phyloP scores from a whole-genome alignment of 257 asterid species.

The Penstemon newberryi region DNA sequence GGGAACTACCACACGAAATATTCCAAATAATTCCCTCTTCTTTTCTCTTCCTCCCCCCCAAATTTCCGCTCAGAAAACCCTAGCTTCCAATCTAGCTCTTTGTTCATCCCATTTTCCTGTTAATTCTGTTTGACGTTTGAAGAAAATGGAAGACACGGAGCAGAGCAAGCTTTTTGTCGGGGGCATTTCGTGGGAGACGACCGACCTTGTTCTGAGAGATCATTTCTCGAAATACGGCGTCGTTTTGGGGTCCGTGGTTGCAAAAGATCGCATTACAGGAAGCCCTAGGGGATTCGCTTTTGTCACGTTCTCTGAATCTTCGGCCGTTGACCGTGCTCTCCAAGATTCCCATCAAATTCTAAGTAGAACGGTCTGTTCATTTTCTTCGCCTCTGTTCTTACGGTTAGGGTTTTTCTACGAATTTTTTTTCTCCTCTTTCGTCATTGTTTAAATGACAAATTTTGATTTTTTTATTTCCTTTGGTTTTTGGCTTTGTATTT shows the following conservation, averaged over 20 bases:
- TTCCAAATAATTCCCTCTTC: constrained; percentile 28
- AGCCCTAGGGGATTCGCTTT: constrained; percentile 86
- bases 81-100: constrained; percentile 21
- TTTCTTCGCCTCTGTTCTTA: too few relatives aligned
- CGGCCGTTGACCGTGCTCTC: constrained; percentile 69
- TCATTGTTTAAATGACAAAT: too few relatives aligned
- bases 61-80: constrained; percentile 33
- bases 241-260: constrained; percentile 58
- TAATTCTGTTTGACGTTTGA: not conserved
- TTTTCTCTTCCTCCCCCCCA: constrained; percentile 30
- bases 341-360: constrained; percentile 69
- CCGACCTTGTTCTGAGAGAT: constrained; percentile 54
- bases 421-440: too few relatives aligned
- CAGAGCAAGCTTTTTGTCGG: constrained; percentile 83
- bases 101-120: not conserved
- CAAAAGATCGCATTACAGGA: constrained; percentile 63
- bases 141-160: constrained; percentile 67
- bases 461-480: too few relatives aligned
- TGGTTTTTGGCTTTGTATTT: too few relatives aligned
- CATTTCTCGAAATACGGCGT: constrained; percentile 71
- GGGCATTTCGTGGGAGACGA: constrained; percentile 83
- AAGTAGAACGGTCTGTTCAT: constrained; percentile 59
- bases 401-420: too few relatives aligned
- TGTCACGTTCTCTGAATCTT: constrained; percentile 67
- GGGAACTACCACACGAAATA: too few relatives aligned